phyloP scores from a whole-genome alignment of 495 filamentous ascomycete species.

The Geopyxis carbonaria region DNA sequence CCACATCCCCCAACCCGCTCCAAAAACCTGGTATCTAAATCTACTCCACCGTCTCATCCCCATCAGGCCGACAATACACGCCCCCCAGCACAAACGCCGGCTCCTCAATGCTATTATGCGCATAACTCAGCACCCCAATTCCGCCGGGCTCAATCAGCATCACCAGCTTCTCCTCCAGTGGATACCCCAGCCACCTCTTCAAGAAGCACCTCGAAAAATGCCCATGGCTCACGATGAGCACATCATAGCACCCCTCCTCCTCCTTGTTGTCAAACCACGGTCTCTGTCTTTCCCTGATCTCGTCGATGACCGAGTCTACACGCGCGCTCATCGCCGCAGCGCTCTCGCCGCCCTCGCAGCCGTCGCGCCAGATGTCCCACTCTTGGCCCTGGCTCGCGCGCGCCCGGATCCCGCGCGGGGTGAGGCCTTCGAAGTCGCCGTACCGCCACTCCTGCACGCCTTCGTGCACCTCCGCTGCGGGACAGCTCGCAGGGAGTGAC shows the following conservation, averaged over 20 bases:
- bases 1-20: too few relatives aligned
- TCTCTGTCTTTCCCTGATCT: constrained; percentile 47
- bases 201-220: constrained; percentile 81
- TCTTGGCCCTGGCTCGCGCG: constrained; percentile 45
- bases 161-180: constrained; percentile 45
- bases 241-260: constrained; percentile 31
- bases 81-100: constrained; percentile 50
- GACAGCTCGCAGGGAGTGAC: constrained; percentile 35
- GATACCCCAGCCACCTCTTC: constrained; percentile 65
- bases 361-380: constrained; percentile 65
- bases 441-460: constrained; percentile 91
- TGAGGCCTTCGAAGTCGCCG: constrained; percentile 85
- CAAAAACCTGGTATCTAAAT: background rate
- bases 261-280: constrained; percentile 31
- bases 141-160: constrained; percentile 70
- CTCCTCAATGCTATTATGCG: constrained; percentile 49
- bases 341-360: constrained; percentile 26
- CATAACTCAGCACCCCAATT: constrained; percentile 64
- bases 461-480: constrained; percentile 38
- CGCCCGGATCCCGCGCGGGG: constrained; percentile 49
- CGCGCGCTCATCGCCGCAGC: constrained; percentile 49
- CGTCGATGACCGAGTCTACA: constrained; percentile 55
- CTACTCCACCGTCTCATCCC: background rate
- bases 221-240: constrained; percentile 57
- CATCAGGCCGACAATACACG: too few relatives aligned